Base-by-base conservation (phyloP, 2,329 filamentous ascomycete genomes). In the Cercospora sojina region DNA sequence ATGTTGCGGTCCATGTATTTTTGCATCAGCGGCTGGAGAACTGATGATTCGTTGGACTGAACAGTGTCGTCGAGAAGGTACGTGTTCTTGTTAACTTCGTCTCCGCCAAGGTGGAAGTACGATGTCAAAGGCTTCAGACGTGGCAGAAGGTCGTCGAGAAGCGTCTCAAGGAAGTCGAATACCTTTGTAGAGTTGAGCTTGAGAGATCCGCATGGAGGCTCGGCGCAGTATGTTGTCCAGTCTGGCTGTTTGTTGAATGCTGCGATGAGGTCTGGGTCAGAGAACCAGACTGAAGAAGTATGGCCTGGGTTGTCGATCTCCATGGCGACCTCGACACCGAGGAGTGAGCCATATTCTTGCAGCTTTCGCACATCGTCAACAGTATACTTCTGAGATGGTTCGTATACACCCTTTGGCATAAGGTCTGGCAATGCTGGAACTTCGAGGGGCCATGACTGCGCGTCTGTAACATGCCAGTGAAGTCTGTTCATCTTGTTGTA, bases 71-170 rank as follows among this genome's bases (percentile, higher is more conserved):
- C 92, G 10, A 94, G 84, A 47, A 82, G 82, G 74, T 92, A 93
- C 61, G 89, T 86, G 73, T 93, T 89, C 68, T 83, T 83, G 78
- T 95, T 94, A 68, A 96, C 87, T 81, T 96, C 93, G 74, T 96
- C 93, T 63, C 93, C 93, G 53, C 93, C 93, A 0, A 91, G 91
- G 80, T 96, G 92, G 82, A 94, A 96, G 80, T 94, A 87, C 6
- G 87, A 81, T 2, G 89, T 84, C 77, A 91, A 92, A 0, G 89
- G 87, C 8, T 82, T 80, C 10, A 93, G 78, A 29, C 91, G 85
- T 13, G 92, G 92, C 62, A 96, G 81, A 25, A 96, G 76, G 75
- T 96, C 93, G n/a, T 84, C 83, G 72, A 92, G 90, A 13, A 96
- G 79, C 41, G 79, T 89, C 64, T 90, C 85, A 10, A 96, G 78